A percentile compares a stretch with the other conserved stretches of the same genome.
Evolutionary conservation across 2,329 filamentous ascomycete species (phyloP).

Genomic region (Claviceps maximensis): DNA sequence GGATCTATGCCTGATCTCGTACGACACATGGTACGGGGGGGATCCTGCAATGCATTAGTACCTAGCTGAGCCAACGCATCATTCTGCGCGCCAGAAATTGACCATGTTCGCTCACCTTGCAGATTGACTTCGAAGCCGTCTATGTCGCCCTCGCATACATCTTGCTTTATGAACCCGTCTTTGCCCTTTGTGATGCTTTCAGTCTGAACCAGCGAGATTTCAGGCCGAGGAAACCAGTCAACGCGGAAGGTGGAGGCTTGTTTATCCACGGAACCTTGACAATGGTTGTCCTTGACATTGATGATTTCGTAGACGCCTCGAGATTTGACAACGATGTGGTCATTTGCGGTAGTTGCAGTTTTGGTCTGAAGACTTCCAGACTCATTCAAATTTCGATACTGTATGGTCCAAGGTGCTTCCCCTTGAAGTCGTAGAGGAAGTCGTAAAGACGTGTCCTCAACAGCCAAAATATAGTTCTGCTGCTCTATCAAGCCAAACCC

Average conservation of each 20-base stretch:
- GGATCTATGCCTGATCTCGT: conserved; percentile 63
- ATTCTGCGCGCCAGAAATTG: neutral
- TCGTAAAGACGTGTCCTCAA: conserved; percentile 61
- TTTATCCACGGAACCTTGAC: conserved; percentile 67
- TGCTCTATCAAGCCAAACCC: conserved; percentile 79
- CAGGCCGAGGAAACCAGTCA: conserved; percentile 72
- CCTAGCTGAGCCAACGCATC: conserved; percentile 19
- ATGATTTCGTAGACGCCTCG: conserved; percentile 70
- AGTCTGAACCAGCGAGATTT: conserved; percentile 53
- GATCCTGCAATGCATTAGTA: conserved; percentile 36
- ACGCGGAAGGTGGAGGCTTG: conserved; percentile 65
- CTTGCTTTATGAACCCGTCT: conserved; percentile 54
- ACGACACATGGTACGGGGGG: conserved; percentile 71
- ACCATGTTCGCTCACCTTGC: conserved; percentile 41
- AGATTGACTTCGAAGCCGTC: conserved; percentile 75
- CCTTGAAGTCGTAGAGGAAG: conserved; percentile 79
- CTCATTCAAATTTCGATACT: conserved; percentile 56
- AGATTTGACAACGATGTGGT: conserved; percentile 49
- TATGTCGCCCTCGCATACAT: conserved; percentile 89
- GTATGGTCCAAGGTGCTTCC: conserved; percentile 69
- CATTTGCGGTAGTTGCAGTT: conserved; percentile 47
- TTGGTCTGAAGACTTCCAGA: conserved; percentile 31
- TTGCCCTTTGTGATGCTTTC: conserved; percentile 40
- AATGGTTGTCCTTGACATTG: conserved; percentile 64
- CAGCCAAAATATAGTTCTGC: conserved; percentile 57